A percentile compares a stretch with the other conserved stretches of the same genome.
These are phyloP conservation scores for Fusarium fujikuroi DNA, from an alignment of 2,329 filamentous ascomycete species.

Conservation along the genomic window DNA sequence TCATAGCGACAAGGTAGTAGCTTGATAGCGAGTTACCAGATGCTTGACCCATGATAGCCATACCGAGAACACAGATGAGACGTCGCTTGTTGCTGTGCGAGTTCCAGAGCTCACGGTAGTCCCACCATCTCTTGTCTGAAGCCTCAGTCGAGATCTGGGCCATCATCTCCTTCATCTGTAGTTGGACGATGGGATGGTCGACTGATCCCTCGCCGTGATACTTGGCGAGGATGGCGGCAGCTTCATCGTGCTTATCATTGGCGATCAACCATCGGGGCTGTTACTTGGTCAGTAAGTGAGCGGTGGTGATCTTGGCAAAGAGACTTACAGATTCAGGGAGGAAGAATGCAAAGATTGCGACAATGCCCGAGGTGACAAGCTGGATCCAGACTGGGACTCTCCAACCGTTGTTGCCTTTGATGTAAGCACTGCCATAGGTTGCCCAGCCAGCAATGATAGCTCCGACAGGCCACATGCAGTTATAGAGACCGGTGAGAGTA, in stretches of 20 bases:
- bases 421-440: slow-evolving; percentile 60
- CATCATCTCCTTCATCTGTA: slow-evolving; percentile 55
- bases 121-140: slow-evolving; percentile 63
- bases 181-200: slow-evolving; percentile 51
- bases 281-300: not conserved
- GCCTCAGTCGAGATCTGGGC: slow-evolving; percentile 53
- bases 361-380: slow-evolving; percentile 51
- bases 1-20: slow-evolving; percentile 65
- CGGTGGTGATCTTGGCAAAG: accelerated
- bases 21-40: slow-evolving; percentile 61
- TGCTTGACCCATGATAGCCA: slow-evolving; percentile 66
- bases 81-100: slow-evolving; percentile 60
- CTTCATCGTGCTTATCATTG: slow-evolving; percentile 51
- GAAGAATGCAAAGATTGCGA: slow-evolving; percentile 48
- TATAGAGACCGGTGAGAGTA: slow-evolving; percentile 53
- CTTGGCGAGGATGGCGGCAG: slow-evolving; percentile 50
- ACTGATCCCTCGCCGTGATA: slow-evolving; percentile 49
- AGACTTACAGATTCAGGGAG: slow-evolving; percentile 51
- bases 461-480: slow-evolving; percentile 52
- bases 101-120: slow-evolving; percentile 64
- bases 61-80: slow-evolving; percentile 61
- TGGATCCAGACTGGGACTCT: slow-evolving; percentile 54
- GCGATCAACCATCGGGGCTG: slow-evolving; percentile 54
- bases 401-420: slow-evolving; percentile 49
- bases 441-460: slow-evolving; percentile 66